A percentile compares a stretch with the other conserved stretches of the same genome.
These are phyloP conservation scores for Trifolium fragiferum DNA, from an alignment of 306 rosid species.

Conservation along the genomic window DNA sequence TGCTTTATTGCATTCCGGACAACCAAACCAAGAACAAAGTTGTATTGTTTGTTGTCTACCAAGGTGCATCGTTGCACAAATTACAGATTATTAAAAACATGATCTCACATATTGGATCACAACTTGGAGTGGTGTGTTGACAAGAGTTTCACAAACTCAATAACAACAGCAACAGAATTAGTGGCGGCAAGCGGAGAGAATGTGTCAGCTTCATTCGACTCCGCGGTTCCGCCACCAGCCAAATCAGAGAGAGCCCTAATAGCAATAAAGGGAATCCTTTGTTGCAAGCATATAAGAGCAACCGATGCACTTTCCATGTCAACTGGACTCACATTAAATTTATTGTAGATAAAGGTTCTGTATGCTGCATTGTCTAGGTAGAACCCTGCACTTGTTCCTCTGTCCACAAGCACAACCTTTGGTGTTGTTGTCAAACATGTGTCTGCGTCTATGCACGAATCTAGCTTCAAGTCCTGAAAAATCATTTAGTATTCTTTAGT, in stretches of 20 bases:
- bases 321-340: conserved; percentile 57
- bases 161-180: conserved; percentile 50
- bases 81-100: not conserved
- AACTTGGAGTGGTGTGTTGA: conserved; percentile 22
- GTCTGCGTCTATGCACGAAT: conserved; percentile 57
- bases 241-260: conserved; percentile 58
- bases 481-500: no score
- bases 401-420: conserved; percentile 47
- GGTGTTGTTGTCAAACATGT: conserved; percentile 60
- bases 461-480: conserved; percentile 47
- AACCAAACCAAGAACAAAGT: not conserved
- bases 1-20: not conserved
- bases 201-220: conserved; percentile 59
- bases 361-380: conserved; percentile 64
- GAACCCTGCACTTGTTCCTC: conserved; percentile 60
- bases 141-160: conserved; percentile 56
- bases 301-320: conserved; percentile 62
- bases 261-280: conserved; percentile 57
- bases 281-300: conserved; percentile 59
- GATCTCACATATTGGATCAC: not conserved
- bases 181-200: conserved; percentile 57
- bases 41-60: conserved; percentile 6
- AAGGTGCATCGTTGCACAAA: not conserved
- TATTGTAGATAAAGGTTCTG: conserved; percentile 49
- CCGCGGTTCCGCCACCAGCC: conserved; percentile 59